These are phyloP conservation scores for Quercus parvula DNA, from an alignment of 306 rosid species.

Conservation along the genomic window DNA sequence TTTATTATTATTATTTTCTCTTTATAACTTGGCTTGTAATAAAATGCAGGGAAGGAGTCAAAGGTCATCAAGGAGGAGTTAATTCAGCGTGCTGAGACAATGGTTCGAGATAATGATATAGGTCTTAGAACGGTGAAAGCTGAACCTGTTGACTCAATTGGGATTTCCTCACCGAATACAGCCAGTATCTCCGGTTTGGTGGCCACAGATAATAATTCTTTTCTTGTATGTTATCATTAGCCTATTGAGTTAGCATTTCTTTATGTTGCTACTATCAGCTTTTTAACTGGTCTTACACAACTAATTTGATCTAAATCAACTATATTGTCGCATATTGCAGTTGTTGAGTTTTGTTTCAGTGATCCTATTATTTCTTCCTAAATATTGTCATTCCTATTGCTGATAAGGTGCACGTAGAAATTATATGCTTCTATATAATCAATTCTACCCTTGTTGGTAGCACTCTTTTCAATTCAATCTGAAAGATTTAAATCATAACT, in stretches of 20 bases:
- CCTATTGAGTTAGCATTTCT: conserved; percentile 4
- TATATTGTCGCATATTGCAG: not conserved
- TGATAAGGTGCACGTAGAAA: no score
- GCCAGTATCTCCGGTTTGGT: conserved; percentile 33
- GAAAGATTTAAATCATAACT: not conserved
- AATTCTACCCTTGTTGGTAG: not conserved
- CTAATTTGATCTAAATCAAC: not conserved
- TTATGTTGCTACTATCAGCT: not conserved
- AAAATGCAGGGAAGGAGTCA: conserved; percentile 32
- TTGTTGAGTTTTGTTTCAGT: not conserved
- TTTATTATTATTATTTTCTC: not conserved
- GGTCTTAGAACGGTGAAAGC: conserved; percentile 2
- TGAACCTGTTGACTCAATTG: conserved; percentile 14
- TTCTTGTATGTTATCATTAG: conserved; percentile 31
- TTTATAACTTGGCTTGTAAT: not conserved
- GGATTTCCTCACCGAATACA: conserved; percentile 6
- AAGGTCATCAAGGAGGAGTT: conserved; percentile 13
- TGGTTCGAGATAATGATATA: conserved; percentile 1
- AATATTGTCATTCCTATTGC: not conserved
- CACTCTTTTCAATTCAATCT: not conserved
- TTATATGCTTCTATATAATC: not conserved
- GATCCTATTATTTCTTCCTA: not conserved
- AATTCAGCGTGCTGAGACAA: conserved; percentile 10
- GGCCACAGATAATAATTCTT: conserved; percentile 23
- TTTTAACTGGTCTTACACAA: not conserved